Base-by-base conservation (phyloP, 2,329 filamentous ascomycete genomes). In the Stagonosporopsis tanaceti region DNA sequence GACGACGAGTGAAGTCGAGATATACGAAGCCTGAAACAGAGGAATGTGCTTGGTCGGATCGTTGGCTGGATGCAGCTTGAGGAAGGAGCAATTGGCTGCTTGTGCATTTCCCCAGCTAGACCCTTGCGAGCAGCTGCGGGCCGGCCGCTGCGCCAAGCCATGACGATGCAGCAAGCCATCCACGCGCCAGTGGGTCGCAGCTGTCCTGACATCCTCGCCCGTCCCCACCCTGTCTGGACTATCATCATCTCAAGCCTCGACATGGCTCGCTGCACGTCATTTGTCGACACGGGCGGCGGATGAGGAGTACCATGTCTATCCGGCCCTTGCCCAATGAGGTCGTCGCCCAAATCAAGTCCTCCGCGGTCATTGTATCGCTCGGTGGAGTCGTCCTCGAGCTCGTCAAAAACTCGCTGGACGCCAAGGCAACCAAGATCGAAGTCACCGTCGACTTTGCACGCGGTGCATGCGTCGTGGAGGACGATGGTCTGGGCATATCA, bases 401-500 rank as follows among this genome's bases (percentile, higher is more conserved):
- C 9, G 67, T 96, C 25, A 87, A 89, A 73, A 99, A 99, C 74
- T 87, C 92, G 0, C 81, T 99, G 12, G 95, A 99, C 79, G 92
- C 93, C 4, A 79, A 80, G 42, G 89, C 93, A 15, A 83, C 81
- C 32, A 89, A 83, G 53, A 78, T 97, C 60, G 85, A 85, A 50
- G 80, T 96, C 52, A 84, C 82, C 1, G 80, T 97, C 22, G 90
- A 97, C 76, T 92, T 92, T 71, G 75, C 78, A 50, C 87, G 89
- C 24, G 94, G 93, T 5, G 87, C 85, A 64, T 97, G 93, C 75
- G 82, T 83, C 0, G 84, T 97, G 5, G 90, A 96, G 69, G 95
- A 99, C 72, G 85, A 98, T 76, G 95, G 95, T 1, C 54, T 80
- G 15, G 95, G 95, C 0, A 96, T 99, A 42, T 73, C 80, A 1